Percentiles rank a stretch among this genome's conserved stretches.
Conservation (phyloP, 2,329 filamentous ascomycete genomes). For the Alternaria arborescens region DNA sequence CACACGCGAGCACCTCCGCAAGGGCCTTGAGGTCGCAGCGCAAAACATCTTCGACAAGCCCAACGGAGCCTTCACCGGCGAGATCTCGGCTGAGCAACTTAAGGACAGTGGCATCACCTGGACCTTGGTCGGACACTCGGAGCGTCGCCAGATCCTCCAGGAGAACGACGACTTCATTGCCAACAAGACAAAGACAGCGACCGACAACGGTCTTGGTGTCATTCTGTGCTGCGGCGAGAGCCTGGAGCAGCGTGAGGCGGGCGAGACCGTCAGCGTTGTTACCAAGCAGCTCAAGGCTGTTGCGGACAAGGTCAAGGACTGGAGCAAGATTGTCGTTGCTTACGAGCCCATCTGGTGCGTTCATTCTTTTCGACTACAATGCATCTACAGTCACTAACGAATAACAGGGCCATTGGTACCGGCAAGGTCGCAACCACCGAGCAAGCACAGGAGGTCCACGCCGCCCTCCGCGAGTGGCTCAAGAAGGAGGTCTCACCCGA, state of each 20-base stretch:
- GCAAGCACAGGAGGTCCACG: conserved; percentile 60
- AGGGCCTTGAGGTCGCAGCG: conserved; percentile 83
- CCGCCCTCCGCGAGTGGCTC: conserved; percentile 89
- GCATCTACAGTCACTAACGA: conserved; percentile 18
- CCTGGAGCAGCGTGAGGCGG: conserved; percentile 87
- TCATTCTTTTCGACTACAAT: background rate
- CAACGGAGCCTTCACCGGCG: conserved; percentile 95
- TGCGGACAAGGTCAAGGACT: conserved; percentile 80
- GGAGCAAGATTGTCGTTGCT: conserved; percentile 93
- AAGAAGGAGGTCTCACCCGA: conserved; percentile 75
- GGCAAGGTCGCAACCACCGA: conserved; percentile 63
- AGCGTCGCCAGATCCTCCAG: conserved; percentile 87
- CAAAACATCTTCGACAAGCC: conserved; percentile 99
- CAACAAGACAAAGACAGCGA: conserved; percentile 91
- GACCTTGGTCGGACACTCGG: conserved; percentile 92
- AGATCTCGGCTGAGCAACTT: conserved; percentile 92
- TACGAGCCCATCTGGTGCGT: conserved; percentile 97
- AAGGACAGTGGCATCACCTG: conserved; percentile 88
- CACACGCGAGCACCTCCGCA: conserved; percentile 78
- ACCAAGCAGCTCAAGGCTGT: conserved; percentile 86
- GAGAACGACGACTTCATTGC: conserved; percentile 86
- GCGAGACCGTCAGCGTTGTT: conserved; percentile 85
- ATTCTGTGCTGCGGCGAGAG: conserved; percentile 98
- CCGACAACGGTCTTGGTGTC: conserved; percentile 85
- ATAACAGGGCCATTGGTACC: conserved; percentile 74